Evolutionary conservation across 345 rosid species (phyloP), one percentile per base, ranked within the genome.

Genomic region (Excoecaria agallocha): DNA sequence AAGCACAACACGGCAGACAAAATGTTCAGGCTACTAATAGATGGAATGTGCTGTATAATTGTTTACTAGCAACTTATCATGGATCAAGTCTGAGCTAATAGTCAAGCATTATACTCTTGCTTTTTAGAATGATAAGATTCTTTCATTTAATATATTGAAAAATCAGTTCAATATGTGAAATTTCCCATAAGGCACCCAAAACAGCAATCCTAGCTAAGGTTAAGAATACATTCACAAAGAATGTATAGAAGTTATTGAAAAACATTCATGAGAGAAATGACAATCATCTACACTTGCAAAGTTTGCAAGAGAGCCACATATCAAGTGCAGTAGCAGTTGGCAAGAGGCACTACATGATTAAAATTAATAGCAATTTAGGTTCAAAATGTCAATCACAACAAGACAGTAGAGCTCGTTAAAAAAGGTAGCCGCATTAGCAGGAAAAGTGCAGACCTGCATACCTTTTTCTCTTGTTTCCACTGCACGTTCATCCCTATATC

Each of bases 401-500:
- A 20, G n/a, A 70, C 8, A 41, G 15, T 2, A 39, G 61, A 62
- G 63, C 51, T 12, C 43, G 52, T 55, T 16, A 24, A 5, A 67
- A 45, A 68, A 67, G 55, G 55, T 70, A 70, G 73, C 59, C 56
- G 65, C 74, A 75, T 4, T 75, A 77, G 49, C 52, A 75, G 69
- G 62, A 45, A 54, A 76, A 22, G 54, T 38, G 79, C 62, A 70
- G 81, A 61, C 66, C 49, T 74, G 65, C 82, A 66, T 69, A 94
- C 98, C 77, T 81, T 86, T 89, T 68, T 80, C 88, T 71, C 82
- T 82, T 51, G 75, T 57, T 65, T 83, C 81, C 41, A 79, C 55
- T 10, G 87, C 87, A 22, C 92, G 90, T 72, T 91, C 99, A 79
- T 96, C 98, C 83, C 94, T 84, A 71, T 88, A 93, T 74, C 99